Evolutionary conservation across 2,329 filamentous ascomycete species (phyloP), one percentile per base, ranked within the genome.

Genomic region (Colletotrichum cereale): DNA sequence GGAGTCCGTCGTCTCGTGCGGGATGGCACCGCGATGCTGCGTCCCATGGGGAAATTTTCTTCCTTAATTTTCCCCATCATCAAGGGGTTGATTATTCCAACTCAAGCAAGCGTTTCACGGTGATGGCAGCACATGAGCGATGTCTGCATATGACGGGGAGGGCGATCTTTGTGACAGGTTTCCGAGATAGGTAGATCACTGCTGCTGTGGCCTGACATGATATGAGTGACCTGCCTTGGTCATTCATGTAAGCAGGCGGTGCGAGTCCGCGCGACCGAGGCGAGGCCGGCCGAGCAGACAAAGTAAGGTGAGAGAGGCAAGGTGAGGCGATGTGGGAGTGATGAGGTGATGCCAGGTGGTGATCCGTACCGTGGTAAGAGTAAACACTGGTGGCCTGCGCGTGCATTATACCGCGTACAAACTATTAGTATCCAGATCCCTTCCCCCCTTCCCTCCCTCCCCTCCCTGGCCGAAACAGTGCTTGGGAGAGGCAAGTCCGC

Each of bases 101-200:
- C 48, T 31, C 2, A 16, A 53, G 61, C 47, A 47, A 48, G 60
- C 60, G 36, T 50, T 31, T 36, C 60, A 58, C 31, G 12, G 36
- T 36, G 52, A 50, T 50, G 38, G 44, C 29, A 21, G 58, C 68
- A 67, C 68, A 71, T 68, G 68, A 68, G 60, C 60, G 68, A 71
- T 71, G 50, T 63, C 58, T 65, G 58, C 58, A 58, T 44, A 71
- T 68, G 68, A 71, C 62, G 53, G 58, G 65, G 42, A 44, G 65
- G 42, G n/a, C 50, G 58, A 68, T 63, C 68, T 60, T 47, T 68
- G 58, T 58, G 58, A 60, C 44, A 21, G 31, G 29, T 66, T 55
- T 47, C 40, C 29, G 55, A n/a, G 24, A 58, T 52, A 21, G 40
- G 36, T 34, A 38, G 6, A 2, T 38, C 36, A 42, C 50, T 60